Evolutionary conservation across 2,329 filamentous ascomycete species (phyloP), one percentile per base, ranked within the genome.

Genomic region (Teratosphaeria pseudoeucalypti): DNA sequence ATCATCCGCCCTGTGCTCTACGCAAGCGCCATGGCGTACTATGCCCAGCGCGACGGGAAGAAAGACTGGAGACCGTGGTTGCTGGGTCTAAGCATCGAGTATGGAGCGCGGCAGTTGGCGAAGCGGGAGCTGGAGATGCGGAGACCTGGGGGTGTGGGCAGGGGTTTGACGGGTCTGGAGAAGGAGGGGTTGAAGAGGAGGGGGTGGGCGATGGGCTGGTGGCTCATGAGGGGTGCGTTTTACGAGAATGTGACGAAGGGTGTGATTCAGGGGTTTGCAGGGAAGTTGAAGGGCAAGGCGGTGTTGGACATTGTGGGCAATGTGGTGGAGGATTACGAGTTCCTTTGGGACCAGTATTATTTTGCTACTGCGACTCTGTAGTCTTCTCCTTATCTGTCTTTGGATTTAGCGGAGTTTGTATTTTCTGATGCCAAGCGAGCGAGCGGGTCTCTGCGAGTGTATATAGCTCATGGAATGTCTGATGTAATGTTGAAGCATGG

Each of bases 301-400:
- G 80, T 96, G 74, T 83, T 95, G 54, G 85, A 88, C 65, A 83
- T 99, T 71, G 80, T 96, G 27, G 88, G 86, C 9, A 90, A 89
- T 60, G 87, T 99, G 54, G 75, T 97, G 63, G 91, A 96, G 72
- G 94, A 99, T 73, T 99, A 99, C 72, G 90, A 96, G 74, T 97
- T 95, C 73, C 79, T 99, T 34, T 99, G 94, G 94, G 91, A 96
- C 75, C 92, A 95, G 68, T 97, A 96, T 74, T 95, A 97, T 75
- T 99, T 97, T 74, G 81, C 84, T 19, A 87, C 84, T 1, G 80
- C 83, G 29, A 86, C 83, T 5, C 65, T 82, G 62, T 83, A 69
- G 71, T 5, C n/a, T 49, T 23, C 9, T 39, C 12, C 12, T 10
- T 19, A 49, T 23, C 2, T 27, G 37, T 23, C 9, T 5, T 53